Evolutionary conservation across 2,329 filamentous ascomycete species (phyloP).

Genomic region (Cordyceps sp.): DNA sequence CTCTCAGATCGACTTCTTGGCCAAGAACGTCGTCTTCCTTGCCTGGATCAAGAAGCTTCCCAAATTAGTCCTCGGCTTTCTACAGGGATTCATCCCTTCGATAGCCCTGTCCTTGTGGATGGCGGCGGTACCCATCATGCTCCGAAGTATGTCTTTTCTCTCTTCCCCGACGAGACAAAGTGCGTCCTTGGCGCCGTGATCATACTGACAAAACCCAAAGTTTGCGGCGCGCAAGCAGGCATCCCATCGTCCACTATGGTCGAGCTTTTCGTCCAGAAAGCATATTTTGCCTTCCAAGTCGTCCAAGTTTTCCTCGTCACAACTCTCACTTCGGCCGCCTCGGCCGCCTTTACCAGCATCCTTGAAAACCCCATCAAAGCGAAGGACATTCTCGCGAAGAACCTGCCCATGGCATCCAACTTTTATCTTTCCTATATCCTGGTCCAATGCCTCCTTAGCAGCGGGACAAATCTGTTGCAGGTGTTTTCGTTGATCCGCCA

Average conservation of each 20-base stretch:
- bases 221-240: slow-evolving; percentile 64
- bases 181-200: not conserved
- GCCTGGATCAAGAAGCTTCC: slow-evolving; percentile 60
- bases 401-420: slow-evolving; percentile 73
- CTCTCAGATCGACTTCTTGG: slow-evolving; percentile 64
- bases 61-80: slow-evolving; percentile 53
- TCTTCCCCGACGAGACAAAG: not conserved
- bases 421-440: slow-evolving; percentile 93
- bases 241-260: slow-evolving; percentile 65
- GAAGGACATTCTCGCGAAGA: slow-evolving; percentile 49
- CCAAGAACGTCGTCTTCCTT: slow-evolving; percentile 50
- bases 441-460: slow-evolving; percentile 72
- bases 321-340: slow-evolving; percentile 67
- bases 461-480: slow-evolving; percentile 59
- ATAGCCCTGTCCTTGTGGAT: slow-evolving; percentile 69
- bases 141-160: slow-evolving; percentile 33
- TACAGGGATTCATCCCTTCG: slow-evolving; percentile 71
- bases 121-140: slow-evolving; percentile 68
- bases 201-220: slow-evolving; percentile 17
- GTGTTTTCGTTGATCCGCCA: slow-evolving; percentile 41
- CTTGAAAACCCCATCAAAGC: slow-evolving; percentile 42
- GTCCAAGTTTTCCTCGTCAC: slow-evolving; percentile 84
- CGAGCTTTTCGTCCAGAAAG: slow-evolving; percentile 80
- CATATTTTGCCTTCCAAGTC: slow-evolving; percentile 81
- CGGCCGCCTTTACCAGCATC: slow-evolving; percentile 48